Percentiles rank a stretch among this genome's conserved stretches.
Evolutionary conservation across 306 rosid species (phyloP).

Genomic region (Acmispon strigosus): DNA sequence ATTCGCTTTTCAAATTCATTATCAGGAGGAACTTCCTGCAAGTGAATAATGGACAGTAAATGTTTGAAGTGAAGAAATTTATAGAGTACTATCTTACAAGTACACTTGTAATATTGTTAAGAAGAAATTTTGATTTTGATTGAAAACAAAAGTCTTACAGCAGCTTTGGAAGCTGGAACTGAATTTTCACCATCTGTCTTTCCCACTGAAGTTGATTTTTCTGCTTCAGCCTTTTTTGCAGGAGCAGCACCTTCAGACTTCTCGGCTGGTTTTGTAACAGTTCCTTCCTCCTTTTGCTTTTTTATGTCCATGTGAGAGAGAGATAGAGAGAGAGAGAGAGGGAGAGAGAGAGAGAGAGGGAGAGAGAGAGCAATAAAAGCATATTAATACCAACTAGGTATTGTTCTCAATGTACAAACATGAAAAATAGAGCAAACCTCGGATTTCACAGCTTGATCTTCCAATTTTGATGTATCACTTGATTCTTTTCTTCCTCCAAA

Average conservation of each 20-base stretch:
- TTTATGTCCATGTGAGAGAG: background rate
- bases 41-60: background rate
- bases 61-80: slow-evolving; percentile 1
- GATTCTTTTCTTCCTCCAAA: slow-evolving; percentile 24
- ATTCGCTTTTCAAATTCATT: slow-evolving; percentile 94
- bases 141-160: slow-evolving; percentile 32
- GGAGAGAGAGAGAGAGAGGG: background rate
- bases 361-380: background rate
- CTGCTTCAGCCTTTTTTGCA: slow-evolving; percentile 43
- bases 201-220: slow-evolving; percentile 23
- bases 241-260: slow-evolving; percentile 40
- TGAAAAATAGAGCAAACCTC: slow-evolving; percentile 47
- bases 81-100: background rate
- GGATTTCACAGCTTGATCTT: slow-evolving; percentile 48
- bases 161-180: slow-evolving; percentile 47
- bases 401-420: slow-evolving; percentile 12
- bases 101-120: too few relatives aligned
- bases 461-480: slow-evolving; percentile 44
- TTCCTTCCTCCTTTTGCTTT: slow-evolving; percentile 32
- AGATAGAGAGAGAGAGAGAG: too few relatives aligned
- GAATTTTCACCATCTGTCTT: slow-evolving; percentile 41
- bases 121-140: too few relatives aligned
- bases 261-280: slow-evolving; percentile 35
- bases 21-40: slow-evolving; percentile 74
- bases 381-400: background rate